A percentile compares a stretch with the other conserved stretches of the same genome.
Conservation (phyloP, 2,329 filamentous ascomycete species). For the Ilyonectria robusta region DNA sequence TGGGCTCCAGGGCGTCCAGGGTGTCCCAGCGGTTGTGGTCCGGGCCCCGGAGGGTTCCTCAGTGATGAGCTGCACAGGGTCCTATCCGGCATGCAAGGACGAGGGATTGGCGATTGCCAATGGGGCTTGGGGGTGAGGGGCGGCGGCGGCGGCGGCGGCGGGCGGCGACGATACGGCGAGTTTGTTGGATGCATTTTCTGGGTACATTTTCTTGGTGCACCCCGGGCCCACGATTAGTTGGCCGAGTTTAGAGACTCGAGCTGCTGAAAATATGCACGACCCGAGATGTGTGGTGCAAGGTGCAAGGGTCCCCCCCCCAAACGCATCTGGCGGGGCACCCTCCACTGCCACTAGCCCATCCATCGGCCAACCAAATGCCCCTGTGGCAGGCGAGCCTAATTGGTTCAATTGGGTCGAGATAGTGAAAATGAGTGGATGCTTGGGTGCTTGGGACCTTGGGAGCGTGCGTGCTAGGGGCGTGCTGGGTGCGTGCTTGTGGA, state of each 20-base stretch:
- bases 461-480: background rate
- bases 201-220: background rate
- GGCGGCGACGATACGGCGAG: slow-evolving; percentile 1
- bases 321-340: slow-evolving; percentile 22
- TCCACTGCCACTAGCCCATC: slow-evolving; percentile 36
- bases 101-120: background rate
- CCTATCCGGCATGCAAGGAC: slow-evolving; percentile 18
- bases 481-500: slow-evolving; percentile 2
- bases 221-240: background rate
- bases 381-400: slow-evolving; percentile 16
- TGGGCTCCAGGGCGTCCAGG: background rate
- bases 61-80: background rate
- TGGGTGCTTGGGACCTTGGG: background rate
- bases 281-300: slow-evolving; percentile 7
- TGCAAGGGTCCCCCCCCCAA: background rate
- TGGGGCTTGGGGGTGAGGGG: background rate
- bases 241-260: slow-evolving; percentile 11
- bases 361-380: slow-evolving; percentile 34
- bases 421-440: slow-evolving; percentile 3
- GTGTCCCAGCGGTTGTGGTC: background rate
- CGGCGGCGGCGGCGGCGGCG: background rate
- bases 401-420: slow-evolving; percentile 28
- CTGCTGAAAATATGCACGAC: slow-evolving; percentile 21
- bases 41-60: slow-evolving; percentile 16
- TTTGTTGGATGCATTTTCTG: background rate